Evolutionary conservation across 768 basidiomycete species (phyloP).

Genomic region (Chalciporus pseudorubinellus): DNA sequence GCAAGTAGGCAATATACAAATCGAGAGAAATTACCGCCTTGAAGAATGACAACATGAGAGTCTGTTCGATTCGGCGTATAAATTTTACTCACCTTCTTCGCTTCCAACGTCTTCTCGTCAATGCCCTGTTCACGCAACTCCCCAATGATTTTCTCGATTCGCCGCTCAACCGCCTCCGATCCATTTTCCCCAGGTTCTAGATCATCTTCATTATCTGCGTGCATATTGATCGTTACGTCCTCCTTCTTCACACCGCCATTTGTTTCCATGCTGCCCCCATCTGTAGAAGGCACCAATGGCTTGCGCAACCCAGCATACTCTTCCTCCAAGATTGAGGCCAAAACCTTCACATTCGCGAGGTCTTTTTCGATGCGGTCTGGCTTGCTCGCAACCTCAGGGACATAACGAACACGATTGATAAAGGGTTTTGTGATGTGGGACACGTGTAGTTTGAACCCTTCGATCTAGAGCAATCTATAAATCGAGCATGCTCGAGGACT

Average conservation of each 20-base stretch:
- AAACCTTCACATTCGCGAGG: slow-evolving; percentile 66
- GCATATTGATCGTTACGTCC: slow-evolving; percentile 32
- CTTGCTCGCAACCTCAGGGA: slow-evolving; percentile 79
- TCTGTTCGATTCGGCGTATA: slow-evolving; percentile 10
- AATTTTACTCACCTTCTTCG: slow-evolving; percentile 60
- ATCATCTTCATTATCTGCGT: slow-evolving; percentile 41
- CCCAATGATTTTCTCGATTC: slow-evolving; percentile 72
- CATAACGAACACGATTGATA: slow-evolving; percentile 71
- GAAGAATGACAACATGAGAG: slow-evolving; percentile 23
- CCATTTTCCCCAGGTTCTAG: slow-evolving; percentile 61
- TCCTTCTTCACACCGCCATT: slow-evolving; percentile 29
- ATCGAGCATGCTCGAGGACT: slow-evolving; percentile 3
- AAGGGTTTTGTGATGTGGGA: slow-evolving; percentile 78
- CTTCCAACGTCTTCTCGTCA: slow-evolving; percentile 64
- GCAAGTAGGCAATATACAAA: slow-evolving; percentile 89
- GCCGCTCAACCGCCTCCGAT: slow-evolving; percentile 78
- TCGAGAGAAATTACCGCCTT: slow-evolving; percentile 84
- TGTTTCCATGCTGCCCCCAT: slow-evolving; percentile 23
- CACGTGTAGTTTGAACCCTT: slow-evolving; percentile 92
- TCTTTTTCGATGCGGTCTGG: slow-evolving; percentile 83
- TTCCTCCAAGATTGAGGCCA: slow-evolving; percentile 74
- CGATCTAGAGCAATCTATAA: slow-evolving; percentile 56
- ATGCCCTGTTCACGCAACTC: slow-evolving; percentile 67
- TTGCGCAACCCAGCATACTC: slow-evolving; percentile 57
- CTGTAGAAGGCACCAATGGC: slow-evolving; percentile 16